These are phyloP conservation scores for Tuber brumale DNA, from an alignment of 495 filamentous ascomycete genomes.

Conservation along the genomic window DNA sequence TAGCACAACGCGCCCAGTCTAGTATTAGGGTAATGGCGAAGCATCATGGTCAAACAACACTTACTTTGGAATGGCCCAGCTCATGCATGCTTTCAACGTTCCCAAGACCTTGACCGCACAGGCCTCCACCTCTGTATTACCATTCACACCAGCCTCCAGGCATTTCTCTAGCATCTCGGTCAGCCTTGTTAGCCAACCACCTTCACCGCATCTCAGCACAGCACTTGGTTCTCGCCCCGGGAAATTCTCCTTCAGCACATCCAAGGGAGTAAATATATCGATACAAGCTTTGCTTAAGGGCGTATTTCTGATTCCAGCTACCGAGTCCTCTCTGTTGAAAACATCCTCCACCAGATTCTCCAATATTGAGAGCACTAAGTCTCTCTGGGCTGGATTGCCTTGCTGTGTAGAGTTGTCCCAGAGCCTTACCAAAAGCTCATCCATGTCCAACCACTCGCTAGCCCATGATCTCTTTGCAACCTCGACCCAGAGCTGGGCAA, in stretches of 20 bases:
- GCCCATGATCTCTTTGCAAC: slow-evolving; percentile 89
- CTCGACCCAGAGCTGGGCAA: slow-evolving; percentile 92
- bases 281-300: slow-evolving; percentile 81
- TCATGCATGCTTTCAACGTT: slow-evolving; percentile 65
- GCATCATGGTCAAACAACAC: slow-evolving; percentile 8
- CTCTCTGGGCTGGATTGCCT: slow-evolving; percentile 41
- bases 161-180: slow-evolving; percentile 68
- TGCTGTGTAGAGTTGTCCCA: slow-evolving; percentile 53
- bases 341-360: slow-evolving; percentile 94
- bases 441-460: slow-evolving; percentile 89
- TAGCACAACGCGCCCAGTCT: slow-evolving; percentile 5
- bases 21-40: slow-evolving; percentile 3
- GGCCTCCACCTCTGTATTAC: slow-evolving; percentile 57
- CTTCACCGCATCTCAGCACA: slow-evolving; percentile 63
- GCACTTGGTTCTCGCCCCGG: slow-evolving; percentile 57
- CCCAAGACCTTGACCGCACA: slow-evolving; percentile 68
- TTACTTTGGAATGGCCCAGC: slow-evolving; percentile 70
- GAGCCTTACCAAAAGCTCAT: slow-evolving; percentile 67
- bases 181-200: slow-evolving; percentile 80
- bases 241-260: slow-evolving; percentile 65
- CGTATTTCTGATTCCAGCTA: slow-evolving; percentile 71
- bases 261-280: slow-evolving; percentile 79
- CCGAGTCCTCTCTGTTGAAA: slow-evolving; percentile 80
- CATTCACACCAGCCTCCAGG: slow-evolving; percentile 56
- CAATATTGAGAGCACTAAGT: slow-evolving; percentile 66